Evolutionary conservation across 345 rosid species (phyloP), one percentile per base, ranked within the genome.

Genomic region (Psidium guajava): DNA sequence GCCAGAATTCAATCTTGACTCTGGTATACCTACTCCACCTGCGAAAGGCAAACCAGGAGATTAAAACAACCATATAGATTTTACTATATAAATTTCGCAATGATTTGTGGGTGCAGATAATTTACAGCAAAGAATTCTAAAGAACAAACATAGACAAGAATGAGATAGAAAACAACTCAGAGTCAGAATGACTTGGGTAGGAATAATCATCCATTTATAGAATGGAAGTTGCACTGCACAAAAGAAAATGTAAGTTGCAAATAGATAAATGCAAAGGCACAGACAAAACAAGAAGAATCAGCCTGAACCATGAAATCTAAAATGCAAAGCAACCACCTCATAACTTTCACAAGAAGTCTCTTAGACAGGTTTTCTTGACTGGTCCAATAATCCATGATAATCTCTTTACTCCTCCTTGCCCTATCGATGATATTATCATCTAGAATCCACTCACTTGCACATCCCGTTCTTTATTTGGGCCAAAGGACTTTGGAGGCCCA

Each of bases 21-120:
- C 87, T 27, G 91, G 88, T 81, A 88, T 51, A 91, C 89, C 89
- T 18, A 87, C 91, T 89, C 88, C 91, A 88, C 91, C 97, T 94
- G 86, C 18, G 40, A 24, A 54, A 22, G 80, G 47, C 40, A 69
- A 54, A 69, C 40, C 47, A 36, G 80, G 77, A 69, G 47, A 69
- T 69, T 69, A 9, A 69, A 32, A 18, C 80, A 36, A 9, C 80
- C 18, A 36, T 18, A 18, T 36, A 64, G 15, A 64, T 8, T 53
- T 53, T 53, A 16, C 20, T 44, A 44, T 44, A 44, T 44, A 44
- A 44, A 44, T 44, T 44, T 53, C 11, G 52, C 52, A 50, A 56
- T 22, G n/a, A 22, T 22, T 56, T 22, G 59, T 24, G 59, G n/a
- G 12, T 22, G 59, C 11, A 56, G 59, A 56, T 56, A 56, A 56